Base-by-base conservation (phyloP, 1,284 basidiomycete species). In the Cystobasidium slooffiae region DNA sequence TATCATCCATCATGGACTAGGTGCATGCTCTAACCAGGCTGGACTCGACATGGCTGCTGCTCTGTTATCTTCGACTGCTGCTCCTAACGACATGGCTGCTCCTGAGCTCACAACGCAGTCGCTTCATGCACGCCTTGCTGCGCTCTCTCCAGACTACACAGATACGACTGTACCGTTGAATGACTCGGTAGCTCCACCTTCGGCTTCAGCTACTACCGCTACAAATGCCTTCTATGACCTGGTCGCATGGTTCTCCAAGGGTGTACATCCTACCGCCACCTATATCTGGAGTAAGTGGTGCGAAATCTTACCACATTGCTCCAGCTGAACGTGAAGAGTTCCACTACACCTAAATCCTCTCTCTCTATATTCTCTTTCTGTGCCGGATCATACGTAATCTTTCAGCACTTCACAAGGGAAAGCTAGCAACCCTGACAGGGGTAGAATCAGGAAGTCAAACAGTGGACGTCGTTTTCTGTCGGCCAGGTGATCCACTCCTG, bases 171-270 rank as follows among this genome's bases (percentile, higher is more conserved):
- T 31, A 31, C 31, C 31, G 31, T 31, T 31, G 31, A 31, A 31
- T 31, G 31, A 31, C 16, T 44, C 59, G 46, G n/a, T 14, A 12
- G 8, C 62, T 31, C n/a, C 62, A 16, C 9, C 46, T 24, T n/a
- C 59, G 2, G n/a, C 44, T 20, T 31, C 44, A 9, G 43, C 12
- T 12, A 14, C 56, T 14, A 47, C 39, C 20, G 14, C 41, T 6
- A 66, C 70, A 65, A 59, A 73, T n/a, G 62, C 70, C 12, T 73
- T 73, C 46, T 8, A 62, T 31, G 70, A 53, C 10, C 70, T 73
- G 22, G 63, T 66, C 16, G 70, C 62, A 18, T 73, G 62, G 62
- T 73, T 73, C 44, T 43, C 63, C 7, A 49, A 53, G 8, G 43
- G 43, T 2, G 44, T 43, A 7, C 62, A 73, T 20, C 44, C 63